Base-by-base conservation (phyloP, 148 eudicot species). In the Euryodendron excelsum region DNA sequence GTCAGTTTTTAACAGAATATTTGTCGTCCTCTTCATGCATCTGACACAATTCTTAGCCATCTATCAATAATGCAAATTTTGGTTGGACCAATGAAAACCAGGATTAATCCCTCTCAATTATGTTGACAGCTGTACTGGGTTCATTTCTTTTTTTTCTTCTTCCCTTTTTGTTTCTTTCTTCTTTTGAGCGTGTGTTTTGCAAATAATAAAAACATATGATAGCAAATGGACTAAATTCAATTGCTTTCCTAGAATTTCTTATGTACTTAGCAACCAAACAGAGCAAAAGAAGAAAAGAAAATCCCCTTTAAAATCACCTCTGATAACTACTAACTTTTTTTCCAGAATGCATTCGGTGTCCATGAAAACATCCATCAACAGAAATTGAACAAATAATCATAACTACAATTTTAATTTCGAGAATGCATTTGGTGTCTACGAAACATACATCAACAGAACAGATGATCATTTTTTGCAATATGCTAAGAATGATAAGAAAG, bases 1-100 rank as follows among this genome's bases (percentile, higher is more conserved):
- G 41, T 11, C 25, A 50, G 75, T 72, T 56, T 41, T 52, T 20
- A 52, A 3, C 61, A 52, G 28, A 50, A 72, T 52, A 18, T 13
- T 52, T 72, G 44, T 27, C 75, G 44, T 27, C 75, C 56, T 72
- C 34, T 50, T 52, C 61, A 8, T 30, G 60, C 15, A 70, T 33
- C 27, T 18, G 44, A 21, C 63, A 71, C 18, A 74, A 61, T 1
- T 27, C 1, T 60, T 27, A 27, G 20, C 59, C 55, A 61, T 28
- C 56, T 25, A 3, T 9, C 39, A 12, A 37, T 5, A 47, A 58
- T 33, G 30, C 23, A 58, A 18, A 4, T 3, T 39, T 71, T 72
- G 12, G 66, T 10, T n/a, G n/a, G 31, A 5, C 37, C 17, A 41
- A 28, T 45, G 41, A 67, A 2, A 30, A 71, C 59, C 25, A 50